Evolutionary conservation across 805 yeast species (phyloP).

Genomic region (Metschnikowia picachoensis): DNA sequence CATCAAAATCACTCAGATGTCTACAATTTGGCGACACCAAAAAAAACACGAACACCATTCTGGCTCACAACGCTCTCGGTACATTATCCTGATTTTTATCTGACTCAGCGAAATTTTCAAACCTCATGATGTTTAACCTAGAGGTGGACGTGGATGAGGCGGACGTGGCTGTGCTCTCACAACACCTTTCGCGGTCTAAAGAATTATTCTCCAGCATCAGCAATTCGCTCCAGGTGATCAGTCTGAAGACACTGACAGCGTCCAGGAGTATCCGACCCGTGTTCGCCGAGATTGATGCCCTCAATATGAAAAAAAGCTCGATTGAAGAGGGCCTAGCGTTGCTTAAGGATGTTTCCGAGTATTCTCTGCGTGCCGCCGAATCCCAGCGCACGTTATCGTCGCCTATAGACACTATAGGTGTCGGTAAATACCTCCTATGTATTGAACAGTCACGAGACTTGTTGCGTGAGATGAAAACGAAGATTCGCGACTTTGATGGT

Average conservation of each 20-base stretch:
- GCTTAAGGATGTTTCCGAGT: conserved; percentile 48
- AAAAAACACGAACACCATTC: no score
- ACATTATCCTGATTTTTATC: no score
- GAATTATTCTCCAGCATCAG: conserved; percentile 53
- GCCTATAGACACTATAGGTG: conserved; percentile 39
- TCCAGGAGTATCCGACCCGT: conserved; percentile 69
- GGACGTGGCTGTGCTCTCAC: conserved; percentile 78
- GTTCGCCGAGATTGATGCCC: conserved; percentile 53
- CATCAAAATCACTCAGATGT: no score
- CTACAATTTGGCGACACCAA: no score
- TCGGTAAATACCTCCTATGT: conserved; percentile 30
- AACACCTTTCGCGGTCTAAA: conserved; percentile 58
- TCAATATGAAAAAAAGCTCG: conserved; percentile 53
- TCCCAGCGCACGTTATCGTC: conserved; percentile 34
- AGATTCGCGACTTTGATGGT: conserved; percentile 58
- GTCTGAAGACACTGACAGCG: conserved; percentile 51
- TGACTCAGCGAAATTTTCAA: no score
- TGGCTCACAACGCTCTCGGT: no score
- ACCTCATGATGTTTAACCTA: background rate
- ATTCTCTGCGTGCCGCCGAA: conserved; percentile 43
- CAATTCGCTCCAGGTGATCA: conserved; percentile 50
- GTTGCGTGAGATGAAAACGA: conserved; percentile 40
- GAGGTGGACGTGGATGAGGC: conserved; percentile 68
- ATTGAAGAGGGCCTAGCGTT: conserved; percentile 52
- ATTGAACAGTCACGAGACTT: conserved; percentile 41